A percentile compares a stretch with the other conserved stretches of the same genome.
Evolutionary conservation across 257 asterid species (phyloP).

Genomic region (Salvia hispanica): DNA sequence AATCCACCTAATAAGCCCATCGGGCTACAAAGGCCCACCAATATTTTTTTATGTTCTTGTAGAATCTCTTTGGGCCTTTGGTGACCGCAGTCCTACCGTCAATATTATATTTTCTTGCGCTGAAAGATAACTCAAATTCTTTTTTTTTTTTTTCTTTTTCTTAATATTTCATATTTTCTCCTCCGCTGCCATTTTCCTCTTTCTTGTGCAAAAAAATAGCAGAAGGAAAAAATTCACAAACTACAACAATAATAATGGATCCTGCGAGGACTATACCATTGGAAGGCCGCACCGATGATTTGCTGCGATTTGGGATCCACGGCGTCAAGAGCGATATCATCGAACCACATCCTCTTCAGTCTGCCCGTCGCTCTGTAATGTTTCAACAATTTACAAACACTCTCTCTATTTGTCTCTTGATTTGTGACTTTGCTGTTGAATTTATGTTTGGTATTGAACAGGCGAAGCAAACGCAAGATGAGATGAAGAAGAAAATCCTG

Average conservation of each 20-base stretch:
- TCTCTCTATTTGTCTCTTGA: neutral
- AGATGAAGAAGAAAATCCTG: constrained; percentile 48
- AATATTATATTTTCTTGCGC: constrained; percentile 35
- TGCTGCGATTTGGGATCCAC: constrained; percentile 70
- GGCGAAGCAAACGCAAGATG: constrained; percentile 57
- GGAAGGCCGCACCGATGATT: constrained; percentile 47
- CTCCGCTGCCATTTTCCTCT: neutral
- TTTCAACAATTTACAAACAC: neutral
- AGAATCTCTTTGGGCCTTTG: neutral
- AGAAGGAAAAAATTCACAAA: neutral
- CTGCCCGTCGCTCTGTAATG: constrained; percentile 59
- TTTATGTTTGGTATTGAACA: constrained; percentile 34
- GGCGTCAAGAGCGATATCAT: constrained; percentile 86
- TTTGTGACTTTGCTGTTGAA: neutral
- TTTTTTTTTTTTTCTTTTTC: neutral
- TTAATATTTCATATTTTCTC: neutral
- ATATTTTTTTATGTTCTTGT: too few relatives aligned
- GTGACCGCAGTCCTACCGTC: constrained; percentile 12
- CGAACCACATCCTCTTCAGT: constrained; percentile 83
- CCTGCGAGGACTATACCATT: constrained; percentile 52
- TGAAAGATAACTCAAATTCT: constrained; percentile 32
- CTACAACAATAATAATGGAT: constrained; percentile 37
- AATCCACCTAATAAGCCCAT: too few relatives aligned
- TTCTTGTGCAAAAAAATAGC: constrained; percentile 17
- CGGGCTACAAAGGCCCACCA: too few relatives aligned